Evolutionary conservation across 2,329 filamentous ascomycete genomes (phyloP).

Genomic region (Botrytis sinoallii): DNA sequence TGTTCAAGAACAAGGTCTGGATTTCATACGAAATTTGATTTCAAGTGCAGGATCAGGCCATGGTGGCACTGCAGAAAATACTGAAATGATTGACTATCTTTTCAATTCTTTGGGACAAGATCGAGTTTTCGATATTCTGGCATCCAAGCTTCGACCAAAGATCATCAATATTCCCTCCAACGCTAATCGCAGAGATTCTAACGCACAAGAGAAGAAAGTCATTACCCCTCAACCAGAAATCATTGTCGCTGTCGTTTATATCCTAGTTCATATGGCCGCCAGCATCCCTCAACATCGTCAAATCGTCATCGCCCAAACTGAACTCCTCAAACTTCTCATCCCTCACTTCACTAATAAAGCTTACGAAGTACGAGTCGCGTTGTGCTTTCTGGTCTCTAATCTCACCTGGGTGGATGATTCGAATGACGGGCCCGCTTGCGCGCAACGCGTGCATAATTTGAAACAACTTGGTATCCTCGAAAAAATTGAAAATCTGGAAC

Average conservation of each 20-base stretch:
- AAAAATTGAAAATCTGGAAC: conserved; percentile 59
- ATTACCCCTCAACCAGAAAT: conserved; percentile 64
- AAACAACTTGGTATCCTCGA: conserved; percentile 67
- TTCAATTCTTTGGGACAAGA: conserved; percentile 73
- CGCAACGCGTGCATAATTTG: conserved; percentile 65
- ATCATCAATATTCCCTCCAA: conserved; percentile 48
- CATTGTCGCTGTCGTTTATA: conserved; percentile 72
- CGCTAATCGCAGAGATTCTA: conserved; percentile 43
- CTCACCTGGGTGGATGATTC: conserved; percentile 79
- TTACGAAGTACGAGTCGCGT: conserved; percentile 69
- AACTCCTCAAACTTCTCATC: conserved; percentile 69
- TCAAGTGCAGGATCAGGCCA: conserved; percentile 50
- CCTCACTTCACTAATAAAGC: conserved; percentile 71
- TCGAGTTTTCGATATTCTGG: conserved; percentile 75
- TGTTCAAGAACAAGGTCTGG: conserved; percentile 86
- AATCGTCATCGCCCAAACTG: conserved; percentile 71
- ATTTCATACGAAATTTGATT: conserved; percentile 87
- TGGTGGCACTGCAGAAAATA: conserved; percentile 50
- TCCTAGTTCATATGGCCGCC: conserved; percentile 85
- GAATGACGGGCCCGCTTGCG: conserved; percentile 61
- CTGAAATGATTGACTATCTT: conserved; percentile 80
- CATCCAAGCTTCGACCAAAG: conserved; percentile 69
- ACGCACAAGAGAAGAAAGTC: conserved; percentile 46
- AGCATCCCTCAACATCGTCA: conserved; percentile 75
- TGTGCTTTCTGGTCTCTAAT: conserved; percentile 83